phyloP scores from a whole-genome alignment of 495 filamentous ascomycete genomes.

The Penicillium lividum region DNA sequence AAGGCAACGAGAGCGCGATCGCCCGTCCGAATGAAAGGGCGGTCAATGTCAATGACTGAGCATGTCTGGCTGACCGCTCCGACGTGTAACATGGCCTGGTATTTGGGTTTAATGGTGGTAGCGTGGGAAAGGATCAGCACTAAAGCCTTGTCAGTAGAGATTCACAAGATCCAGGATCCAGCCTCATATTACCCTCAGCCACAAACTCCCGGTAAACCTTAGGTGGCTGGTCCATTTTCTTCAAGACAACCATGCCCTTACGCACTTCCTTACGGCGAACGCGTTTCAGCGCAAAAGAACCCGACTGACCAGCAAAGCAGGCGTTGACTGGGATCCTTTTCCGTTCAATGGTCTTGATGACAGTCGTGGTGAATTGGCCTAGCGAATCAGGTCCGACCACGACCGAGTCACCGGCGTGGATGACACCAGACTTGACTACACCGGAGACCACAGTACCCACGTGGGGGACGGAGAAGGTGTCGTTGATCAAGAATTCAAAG shows the following conservation, averaged over 20 bases:
- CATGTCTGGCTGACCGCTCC: constrained; percentile 95
- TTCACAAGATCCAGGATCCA: not conserved
- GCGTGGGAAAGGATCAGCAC: constrained; percentile 95
- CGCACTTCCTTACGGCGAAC: constrained; percentile 90
- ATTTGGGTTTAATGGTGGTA: constrained; percentile 97
- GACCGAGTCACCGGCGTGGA: constrained; percentile 88
- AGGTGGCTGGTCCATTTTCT: constrained; percentile 69
- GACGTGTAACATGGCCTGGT: constrained; percentile 98
- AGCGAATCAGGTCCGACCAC: constrained; percentile 89
- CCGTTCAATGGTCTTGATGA: constrained; percentile 89
- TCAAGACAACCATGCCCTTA: constrained; percentile 97
- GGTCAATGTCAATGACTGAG: constrained; percentile 95
- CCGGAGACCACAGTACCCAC: constrained; percentile 95
- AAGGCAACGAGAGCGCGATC: constrained; percentile 92
- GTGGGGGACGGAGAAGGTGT: constrained; percentile 98
- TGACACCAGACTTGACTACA: constrained; percentile 79
- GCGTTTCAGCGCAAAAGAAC: constrained; percentile 84
- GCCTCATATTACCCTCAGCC: constrained; percentile 65
- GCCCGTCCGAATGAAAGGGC: constrained; percentile 91
- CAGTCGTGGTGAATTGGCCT: constrained; percentile 88
- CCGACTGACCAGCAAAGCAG: constrained; percentile 88
- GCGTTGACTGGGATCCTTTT: constrained; percentile 91
- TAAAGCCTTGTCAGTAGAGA: constrained; percentile 32
- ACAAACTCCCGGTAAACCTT: constrained; percentile 93
- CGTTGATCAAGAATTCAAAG: constrained; percentile 96